A percentile compares a stretch with the other conserved stretches of the same genome.
phyloP scores from a whole-genome alignment of 2,329 filamentous ascomycete species.

The Gaeumannomyces sp. region DNA sequence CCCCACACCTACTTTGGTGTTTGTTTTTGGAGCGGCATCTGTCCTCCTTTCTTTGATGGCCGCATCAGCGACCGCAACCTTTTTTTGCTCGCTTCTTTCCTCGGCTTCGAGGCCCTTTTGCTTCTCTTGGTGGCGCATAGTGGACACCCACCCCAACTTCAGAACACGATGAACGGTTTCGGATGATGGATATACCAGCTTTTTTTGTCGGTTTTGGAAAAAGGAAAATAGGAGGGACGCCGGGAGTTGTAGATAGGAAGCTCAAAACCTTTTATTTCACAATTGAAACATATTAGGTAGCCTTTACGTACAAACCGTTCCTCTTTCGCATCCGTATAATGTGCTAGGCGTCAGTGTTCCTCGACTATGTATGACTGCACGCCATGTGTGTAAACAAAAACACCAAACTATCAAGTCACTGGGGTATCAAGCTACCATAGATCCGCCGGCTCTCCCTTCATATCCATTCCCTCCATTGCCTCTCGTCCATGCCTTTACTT shows the following conservation, averaged over 20 bases:
- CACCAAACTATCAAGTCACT: not conserved
- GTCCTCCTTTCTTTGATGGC: not conserved
- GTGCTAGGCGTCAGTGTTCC: too few species aligned
- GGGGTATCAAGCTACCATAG: not conserved
- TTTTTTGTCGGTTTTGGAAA: not conserved
- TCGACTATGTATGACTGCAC: too few species aligned
- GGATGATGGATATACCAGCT: not conserved
- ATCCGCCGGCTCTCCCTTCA: not conserved
- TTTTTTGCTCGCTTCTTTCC: not conserved
- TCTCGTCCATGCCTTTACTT: constrained; percentile 5
- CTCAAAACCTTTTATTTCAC: not conserved
- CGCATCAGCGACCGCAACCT: not conserved
- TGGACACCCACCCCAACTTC: not conserved
- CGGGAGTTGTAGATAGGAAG: not conserved
- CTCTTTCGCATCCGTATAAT: too few species aligned
- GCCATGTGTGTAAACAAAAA: not conserved
- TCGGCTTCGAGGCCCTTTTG: not conserved
- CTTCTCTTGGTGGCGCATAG: not conserved
- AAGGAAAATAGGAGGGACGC: not conserved
- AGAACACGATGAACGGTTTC: not conserved
- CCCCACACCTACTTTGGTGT: not conserved
- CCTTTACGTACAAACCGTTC: too few species aligned
- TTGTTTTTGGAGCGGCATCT: not conserved
- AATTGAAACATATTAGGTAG: not conserved
- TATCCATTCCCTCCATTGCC: not conserved